phyloP scores from a whole-genome alignment of 768 basidiomycete species.

The Rhizopogon sp. region DNA sequence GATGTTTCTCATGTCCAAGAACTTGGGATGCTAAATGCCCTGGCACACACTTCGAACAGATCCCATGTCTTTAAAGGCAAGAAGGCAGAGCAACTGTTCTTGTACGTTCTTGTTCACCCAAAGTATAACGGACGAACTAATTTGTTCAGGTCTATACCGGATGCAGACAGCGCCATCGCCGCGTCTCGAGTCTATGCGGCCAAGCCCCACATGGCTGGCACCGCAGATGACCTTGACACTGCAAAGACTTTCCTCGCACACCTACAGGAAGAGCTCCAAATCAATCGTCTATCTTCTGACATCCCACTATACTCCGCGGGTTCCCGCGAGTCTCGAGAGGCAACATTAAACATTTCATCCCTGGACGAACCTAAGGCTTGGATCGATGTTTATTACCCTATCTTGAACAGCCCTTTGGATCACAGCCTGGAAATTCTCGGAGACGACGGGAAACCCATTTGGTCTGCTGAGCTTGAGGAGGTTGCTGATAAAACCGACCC shows the following conservation, averaged over 20 bases:
- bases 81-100: conserved; percentile 38
- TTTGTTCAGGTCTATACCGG: conserved; percentile 42
- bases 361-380: conserved; percentile 44
- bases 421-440: conserved; percentile 51
- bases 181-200: conserved; percentile 49
- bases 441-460: conserved; percentile 41
- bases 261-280: conserved; percentile 47
- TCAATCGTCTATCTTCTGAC: conserved; percentile 21
- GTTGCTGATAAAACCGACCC: conserved; percentile 61
- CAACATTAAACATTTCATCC: conserved; percentile 44
- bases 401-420: conserved; percentile 63
- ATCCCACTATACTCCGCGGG: conserved; percentile 54
- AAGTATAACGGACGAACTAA: neutral
- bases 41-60: conserved; percentile 9
- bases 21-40: conserved; percentile 11
- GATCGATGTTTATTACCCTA: conserved; percentile 71
- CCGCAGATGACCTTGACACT: conserved; percentile 48
- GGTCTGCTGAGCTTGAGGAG: conserved; percentile 65
- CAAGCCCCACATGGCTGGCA: conserved; percentile 60
- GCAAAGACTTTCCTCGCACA: conserved; percentile 50
- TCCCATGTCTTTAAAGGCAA: conserved; percentile 24
- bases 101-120: conserved; percentile 27
- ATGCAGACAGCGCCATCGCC: conserved; percentile 41
- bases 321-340: conserved; percentile 44
- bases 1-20: conserved; percentile 1